Evolutionary conservation across 257 asterid genomes (phyloP), one percentile per base, ranked within the genome.

Genomic region (Nyctanthes arbortristis): DNA sequence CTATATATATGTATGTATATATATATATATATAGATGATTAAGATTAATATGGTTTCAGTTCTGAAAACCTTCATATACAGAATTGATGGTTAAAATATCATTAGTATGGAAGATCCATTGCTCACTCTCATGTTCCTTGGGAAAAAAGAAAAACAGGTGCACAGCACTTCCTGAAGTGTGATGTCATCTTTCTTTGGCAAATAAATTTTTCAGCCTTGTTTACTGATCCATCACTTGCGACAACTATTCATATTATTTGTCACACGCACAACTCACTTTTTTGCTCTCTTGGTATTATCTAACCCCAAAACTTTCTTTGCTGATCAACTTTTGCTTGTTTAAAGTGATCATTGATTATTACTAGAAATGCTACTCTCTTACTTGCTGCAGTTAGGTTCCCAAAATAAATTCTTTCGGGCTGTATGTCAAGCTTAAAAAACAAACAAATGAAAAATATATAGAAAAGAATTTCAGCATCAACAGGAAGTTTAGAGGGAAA

Each of bases 301-400:
- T 69, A 45, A n/a, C n/a, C n/a, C n/a, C n/a, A n/a, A n/a, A n/a
- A n/a, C n/a, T n/a, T 11, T 11, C 22, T 31, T 35, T 16, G 58
- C 65, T 31, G 27, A 35, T 56, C 67, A 75, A 37, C 59, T 67
- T 52, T 54, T 61, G 16, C 67, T 63, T 33, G 56, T 28, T 52
- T 65, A 70, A 29, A 33, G 3, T 29, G 59, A 32, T 58, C 58
- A 40, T 34, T 63, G 74, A 65, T 56, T 39, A 61, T 68, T 68
- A 56, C 72, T 63, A 25, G 9, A 54, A 3, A 72, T 60, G 33
- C 14, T 25, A 28, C 63, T 27, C 65, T 35, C n/a, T 39, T 52
- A 14, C 54, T 64, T 70, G 59, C 35, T 68, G 43, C 34, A 14
- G 24, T 67, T 30, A 39, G 61, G 66, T 58, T 1, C 63, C 47